Percentiles rank a stretch among this genome's conserved stretches.
These are phyloP conservation scores for Inga laurina DNA, from an alignment of 306 rosid genomes.

Conservation along the genomic window DNA sequence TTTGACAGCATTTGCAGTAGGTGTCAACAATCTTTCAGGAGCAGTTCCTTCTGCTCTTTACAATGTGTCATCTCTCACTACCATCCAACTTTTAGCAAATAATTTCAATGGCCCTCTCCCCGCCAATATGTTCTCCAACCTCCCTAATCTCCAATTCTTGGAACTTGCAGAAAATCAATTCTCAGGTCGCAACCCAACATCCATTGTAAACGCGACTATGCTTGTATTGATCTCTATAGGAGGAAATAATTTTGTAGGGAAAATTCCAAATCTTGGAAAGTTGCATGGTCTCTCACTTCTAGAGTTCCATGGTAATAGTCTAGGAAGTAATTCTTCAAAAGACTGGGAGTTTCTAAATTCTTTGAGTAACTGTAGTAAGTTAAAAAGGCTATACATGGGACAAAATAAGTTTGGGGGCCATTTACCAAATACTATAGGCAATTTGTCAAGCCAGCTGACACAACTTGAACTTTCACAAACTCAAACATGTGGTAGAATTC, in stretches of 20 bases:
- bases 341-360: background rate
- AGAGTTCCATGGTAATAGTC: accelerated
- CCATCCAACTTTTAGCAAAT: accelerated
- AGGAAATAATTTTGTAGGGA: background rate
- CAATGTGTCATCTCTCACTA: background rate
- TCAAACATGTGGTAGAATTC: background rate
- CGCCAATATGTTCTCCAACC: background rate
- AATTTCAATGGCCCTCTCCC: conserved; percentile 8
- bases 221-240: background rate
- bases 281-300: background rate
- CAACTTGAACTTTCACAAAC: background rate
- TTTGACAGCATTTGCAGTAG: background rate
- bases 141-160: background rate
- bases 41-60: background rate
- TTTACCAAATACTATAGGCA: background rate
- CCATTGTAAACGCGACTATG: background rate
- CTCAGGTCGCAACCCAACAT: background rate
- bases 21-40: background rate
- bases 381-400: background rate
- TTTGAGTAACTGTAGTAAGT: background rate
- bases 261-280: conserved; percentile 7
- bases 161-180: background rate
- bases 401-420: background rate
- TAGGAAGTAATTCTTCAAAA: background rate
- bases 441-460: background rate